These are phyloP conservation scores for Ploettnerulaceae sp. DNA, from an alignment of 2,329 filamentous ascomycete genomes.

Conservation along the genomic window DNA sequence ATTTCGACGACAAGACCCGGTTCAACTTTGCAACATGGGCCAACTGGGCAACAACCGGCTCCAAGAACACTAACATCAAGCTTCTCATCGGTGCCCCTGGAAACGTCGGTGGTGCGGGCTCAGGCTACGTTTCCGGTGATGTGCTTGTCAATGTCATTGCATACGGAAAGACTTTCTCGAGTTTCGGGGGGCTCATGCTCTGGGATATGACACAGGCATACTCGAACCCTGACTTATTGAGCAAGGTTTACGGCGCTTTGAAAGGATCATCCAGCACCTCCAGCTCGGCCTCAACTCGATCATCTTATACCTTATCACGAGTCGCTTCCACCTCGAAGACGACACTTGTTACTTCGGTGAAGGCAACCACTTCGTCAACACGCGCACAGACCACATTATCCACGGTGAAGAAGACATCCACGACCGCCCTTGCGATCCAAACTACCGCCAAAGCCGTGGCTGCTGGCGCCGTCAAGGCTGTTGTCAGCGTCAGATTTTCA, in stretches of 20 bases:
- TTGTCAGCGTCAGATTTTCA: too few relatives aligned
- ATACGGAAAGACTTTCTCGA: conserved; percentile 50
- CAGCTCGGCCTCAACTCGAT: too few relatives aligned
- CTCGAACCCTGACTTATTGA: conserved; percentile 51
- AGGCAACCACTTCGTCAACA: neutral
- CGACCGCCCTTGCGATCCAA: too few relatives aligned
- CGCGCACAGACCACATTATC: too few relatives aligned
- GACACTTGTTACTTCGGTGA: conserved; percentile 3
- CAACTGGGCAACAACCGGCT: conserved; percentile 54
- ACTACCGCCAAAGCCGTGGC: too few relatives aligned
- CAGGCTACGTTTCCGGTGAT: conserved; percentile 47
- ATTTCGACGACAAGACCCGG: conserved; percentile 34
- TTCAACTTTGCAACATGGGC: conserved; percentile 64
- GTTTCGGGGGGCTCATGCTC: conserved; percentile 65
- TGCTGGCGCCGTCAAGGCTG: too few relatives aligned
- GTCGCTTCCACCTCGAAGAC: neutral
- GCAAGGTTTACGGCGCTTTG: conserved; percentile 14
- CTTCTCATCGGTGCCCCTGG: conserved; percentile 58
- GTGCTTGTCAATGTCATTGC: conserved; percentile 46
- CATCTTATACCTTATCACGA: too few relatives aligned
- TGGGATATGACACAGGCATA: conserved; percentile 62
- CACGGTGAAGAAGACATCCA: too few relatives aligned
- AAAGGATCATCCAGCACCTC: neutral
- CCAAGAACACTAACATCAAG: conserved; percentile 55
- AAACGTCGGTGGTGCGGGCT: conserved; percentile 33